phyloP scores from a whole-genome alignment of 192 early-diverging fungal species.

The Diversispora epigaea region DNA sequence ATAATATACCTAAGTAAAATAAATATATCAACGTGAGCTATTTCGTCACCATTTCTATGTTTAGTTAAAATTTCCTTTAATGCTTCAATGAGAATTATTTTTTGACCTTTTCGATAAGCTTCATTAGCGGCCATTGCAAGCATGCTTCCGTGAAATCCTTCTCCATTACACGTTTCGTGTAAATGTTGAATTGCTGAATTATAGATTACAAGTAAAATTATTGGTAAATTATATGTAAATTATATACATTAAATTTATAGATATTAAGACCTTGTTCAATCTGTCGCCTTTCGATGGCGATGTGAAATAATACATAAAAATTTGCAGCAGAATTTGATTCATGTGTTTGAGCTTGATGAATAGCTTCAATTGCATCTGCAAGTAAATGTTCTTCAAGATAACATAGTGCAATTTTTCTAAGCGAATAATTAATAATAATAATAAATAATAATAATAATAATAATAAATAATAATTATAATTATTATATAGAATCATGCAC shows the following conservation, averaged over 20 bases:
- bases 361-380: slow-evolving; percentile 28
- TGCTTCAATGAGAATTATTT: slow-evolving; percentile 27
- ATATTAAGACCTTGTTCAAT: slow-evolving; percentile 21
- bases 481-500: too few relatives aligned
- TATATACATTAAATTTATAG: background rate
- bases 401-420: slow-evolving; percentile 34
- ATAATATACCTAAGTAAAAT: slow-evolving; percentile 30
- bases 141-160: slow-evolving; percentile 33
- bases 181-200: slow-evolving; percentile 19
- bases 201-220: background rate
- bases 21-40: slow-evolving; percentile 24
- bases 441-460: too few relatives aligned
- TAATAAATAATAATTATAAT: too few relatives aligned
- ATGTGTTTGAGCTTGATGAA: slow-evolving; percentile 12
- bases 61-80: slow-evolving; percentile 30
- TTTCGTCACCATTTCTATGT: slow-evolving; percentile 7
- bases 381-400: slow-evolving; percentile 22
- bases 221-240: background rate
- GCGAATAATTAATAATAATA: background rate
- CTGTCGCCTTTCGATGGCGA: slow-evolving; percentile 22
- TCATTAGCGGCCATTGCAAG: slow-evolving; percentile 33
- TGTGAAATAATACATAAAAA: slow-evolving; percentile 33
- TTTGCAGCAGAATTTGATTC: slow-evolving; percentile 29
- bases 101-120: slow-evolving; percentile 27
- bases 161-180: slow-evolving; percentile 28